These are phyloP conservation scores for Aquilaria agallochum DNA, from an alignment of 441 rosid genomes.

Conservation along the genomic window DNA sequence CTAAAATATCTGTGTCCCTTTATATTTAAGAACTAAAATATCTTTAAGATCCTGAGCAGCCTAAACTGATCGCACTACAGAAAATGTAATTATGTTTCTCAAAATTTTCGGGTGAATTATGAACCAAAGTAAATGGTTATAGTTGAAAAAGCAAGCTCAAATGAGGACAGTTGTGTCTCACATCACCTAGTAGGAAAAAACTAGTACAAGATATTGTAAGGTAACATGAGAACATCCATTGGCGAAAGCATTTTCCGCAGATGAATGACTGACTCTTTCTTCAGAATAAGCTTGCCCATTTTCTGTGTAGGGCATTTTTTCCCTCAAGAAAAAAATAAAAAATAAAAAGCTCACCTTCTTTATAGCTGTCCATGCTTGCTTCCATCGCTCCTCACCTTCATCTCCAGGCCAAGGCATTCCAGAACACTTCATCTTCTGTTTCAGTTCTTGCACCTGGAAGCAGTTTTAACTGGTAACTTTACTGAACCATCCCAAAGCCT, in stretches of 20 bases:
- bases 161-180: background rate
- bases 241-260: background rate
- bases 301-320: background rate
- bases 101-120: too few species aligned
- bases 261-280: background rate
- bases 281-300: too few species aligned
- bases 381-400: conserved; percentile 88
- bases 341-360: conserved; percentile 63
- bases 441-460: conserved; percentile 81
- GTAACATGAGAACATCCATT: background rate
- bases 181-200: background rate
- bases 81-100: too few species aligned
- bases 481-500: too few species aligned
- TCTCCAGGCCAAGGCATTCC: conserved; percentile 99
- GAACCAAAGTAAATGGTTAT: too few species aligned
- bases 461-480: conserved; percentile 7
- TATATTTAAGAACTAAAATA: too few species aligned
- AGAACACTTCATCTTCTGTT: conserved; percentile 68
- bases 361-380: conserved; percentile 93
- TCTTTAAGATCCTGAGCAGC: too few species aligned
- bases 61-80: too few species aligned
- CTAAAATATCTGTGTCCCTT: too few species aligned
- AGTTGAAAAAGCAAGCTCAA: background rate
- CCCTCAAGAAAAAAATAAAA: conserved; percentile 6
- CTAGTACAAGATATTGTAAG: background rate